A percentile compares a stretch with the other conserved stretches of the same genome.
These are phyloP conservation scores for Hypomyces perniciosus DNA, from an alignment of 2,329 filamentous ascomycete genomes.

Conservation along the genomic window DNA sequence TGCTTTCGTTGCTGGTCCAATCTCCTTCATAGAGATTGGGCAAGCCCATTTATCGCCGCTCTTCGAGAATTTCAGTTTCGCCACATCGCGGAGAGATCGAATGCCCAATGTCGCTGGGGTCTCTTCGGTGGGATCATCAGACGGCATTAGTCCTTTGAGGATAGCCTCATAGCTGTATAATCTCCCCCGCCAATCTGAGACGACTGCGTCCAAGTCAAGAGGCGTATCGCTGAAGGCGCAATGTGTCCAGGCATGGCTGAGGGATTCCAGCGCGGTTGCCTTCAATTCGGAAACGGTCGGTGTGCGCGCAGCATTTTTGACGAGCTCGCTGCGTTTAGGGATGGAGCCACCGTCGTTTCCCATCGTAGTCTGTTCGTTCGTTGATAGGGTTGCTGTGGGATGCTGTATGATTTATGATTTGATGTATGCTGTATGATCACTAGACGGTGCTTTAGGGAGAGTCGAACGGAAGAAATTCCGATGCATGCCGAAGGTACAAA, in stretches of 20 bases:
- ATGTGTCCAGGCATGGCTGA: conserved; percentile 78
- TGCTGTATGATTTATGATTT: no score
- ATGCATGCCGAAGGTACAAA: neutral
- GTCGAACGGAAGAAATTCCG: neutral
- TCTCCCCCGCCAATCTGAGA: conserved; percentile 76
- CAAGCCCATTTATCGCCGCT: conserved; percentile 64
- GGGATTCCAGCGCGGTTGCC: conserved; percentile 77
- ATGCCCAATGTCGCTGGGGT: conserved; percentile 53
- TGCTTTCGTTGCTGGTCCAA: conserved; percentile 72
- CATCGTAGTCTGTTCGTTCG: conserved; percentile 47
- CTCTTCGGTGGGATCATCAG: conserved; percentile 50
- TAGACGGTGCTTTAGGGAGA: neutral
- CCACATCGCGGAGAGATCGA: conserved; percentile 76
- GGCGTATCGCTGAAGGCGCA: conserved; percentile 80
- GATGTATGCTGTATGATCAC: neutral
- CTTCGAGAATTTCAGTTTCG: conserved; percentile 68
- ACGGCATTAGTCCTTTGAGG: conserved; percentile 54
- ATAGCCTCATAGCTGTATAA: conserved; percentile 95
- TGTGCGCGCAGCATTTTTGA: conserved; percentile 82
- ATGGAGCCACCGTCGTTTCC: conserved; percentile 98
- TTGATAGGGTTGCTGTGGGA: neutral
- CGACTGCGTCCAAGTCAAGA: conserved; percentile 63
- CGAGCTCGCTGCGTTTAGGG: conserved; percentile 89
- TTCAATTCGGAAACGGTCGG: conserved; percentile 83
- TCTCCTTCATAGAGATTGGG: conserved; percentile 77